Evolutionary conservation across 345 rosid species (phyloP).

Genomic region (Populus alba): DNA sequence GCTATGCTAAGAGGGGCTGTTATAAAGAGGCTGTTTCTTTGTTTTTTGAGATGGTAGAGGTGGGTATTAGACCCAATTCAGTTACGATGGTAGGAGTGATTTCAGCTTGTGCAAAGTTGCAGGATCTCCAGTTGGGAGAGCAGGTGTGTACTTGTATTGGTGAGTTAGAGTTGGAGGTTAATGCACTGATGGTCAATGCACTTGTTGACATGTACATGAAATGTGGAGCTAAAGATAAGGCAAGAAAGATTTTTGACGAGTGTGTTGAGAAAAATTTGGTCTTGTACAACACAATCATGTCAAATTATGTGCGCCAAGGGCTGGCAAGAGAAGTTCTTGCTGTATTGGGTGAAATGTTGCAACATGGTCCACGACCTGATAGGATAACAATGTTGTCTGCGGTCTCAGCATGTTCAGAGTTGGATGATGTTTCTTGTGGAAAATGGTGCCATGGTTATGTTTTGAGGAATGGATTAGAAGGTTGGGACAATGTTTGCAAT

Average conservation of each 20-base stretch:
- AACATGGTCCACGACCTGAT: conserved; percentile 46
- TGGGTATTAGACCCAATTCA: conserved; percentile 44
- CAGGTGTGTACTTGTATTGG: conserved; percentile 43
- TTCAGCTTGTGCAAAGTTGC: conserved; percentile 63
- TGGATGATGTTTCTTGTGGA: conserved; percentile 36
- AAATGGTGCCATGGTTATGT: conserved; percentile 55
- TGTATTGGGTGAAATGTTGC: conserved; percentile 45
- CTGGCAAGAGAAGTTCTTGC: conserved; percentile 46
- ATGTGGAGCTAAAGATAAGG: conserved; percentile 47
- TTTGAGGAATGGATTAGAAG: conserved; percentile 51
- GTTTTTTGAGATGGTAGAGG: conserved; percentile 53
- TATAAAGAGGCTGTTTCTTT: conserved; percentile 52
- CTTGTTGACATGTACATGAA: conserved; percentile 74
- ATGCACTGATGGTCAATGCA: conserved; percentile 51
- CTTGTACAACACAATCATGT: conserved; percentile 51
- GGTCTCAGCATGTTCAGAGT: conserved; percentile 51
- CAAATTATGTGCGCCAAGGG: conserved; percentile 53
- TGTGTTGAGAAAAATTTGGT: conserved; percentile 45
- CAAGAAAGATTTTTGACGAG: conserved; percentile 47
- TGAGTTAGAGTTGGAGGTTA: conserved; percentile 36
- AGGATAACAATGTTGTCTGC: conserved; percentile 53
- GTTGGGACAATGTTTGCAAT: conserved; percentile 49
- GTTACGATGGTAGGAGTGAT: conserved; percentile 58
- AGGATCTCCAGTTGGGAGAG: conserved; percentile 47
- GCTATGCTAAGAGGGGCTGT: conserved; percentile 42